Evolutionary conservation across 441 rosid genomes (phyloP).

Genomic region (Macaranga tanarius): DNA sequence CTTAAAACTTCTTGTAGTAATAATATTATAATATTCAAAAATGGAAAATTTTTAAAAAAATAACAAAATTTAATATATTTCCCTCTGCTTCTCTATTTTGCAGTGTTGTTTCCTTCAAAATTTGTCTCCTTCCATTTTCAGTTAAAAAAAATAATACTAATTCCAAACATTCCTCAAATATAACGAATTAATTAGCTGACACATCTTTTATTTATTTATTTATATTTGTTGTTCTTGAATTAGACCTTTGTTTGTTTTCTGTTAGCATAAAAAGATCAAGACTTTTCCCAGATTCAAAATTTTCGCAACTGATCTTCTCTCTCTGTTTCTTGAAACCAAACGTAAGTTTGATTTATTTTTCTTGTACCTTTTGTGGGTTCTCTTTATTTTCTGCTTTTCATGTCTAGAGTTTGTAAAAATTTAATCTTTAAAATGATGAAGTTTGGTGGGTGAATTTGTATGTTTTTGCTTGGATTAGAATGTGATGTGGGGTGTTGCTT

Average conservation of each 20-base stretch:
- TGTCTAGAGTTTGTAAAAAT: neutral
- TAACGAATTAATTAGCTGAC: neutral
- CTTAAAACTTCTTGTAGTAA: no score
- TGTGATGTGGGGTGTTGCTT: neutral
- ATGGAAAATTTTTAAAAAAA: no score
- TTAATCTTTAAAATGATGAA: neutral
- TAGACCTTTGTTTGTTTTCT: constrained; percentile 1
- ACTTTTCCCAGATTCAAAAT: constrained; percentile 9
- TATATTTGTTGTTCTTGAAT: neutral
- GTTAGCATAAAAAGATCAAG: neutral
- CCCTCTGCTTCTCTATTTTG: neutral
- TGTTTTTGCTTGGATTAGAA: neutral
- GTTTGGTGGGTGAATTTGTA: neutral
- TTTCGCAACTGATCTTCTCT: neutral
- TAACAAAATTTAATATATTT: no score
- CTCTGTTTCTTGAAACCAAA: neutral
- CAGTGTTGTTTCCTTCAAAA: neutral
- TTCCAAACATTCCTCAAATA: neutral
- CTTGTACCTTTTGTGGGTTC: neutral
- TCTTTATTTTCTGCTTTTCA: neutral
- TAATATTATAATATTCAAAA: no score
- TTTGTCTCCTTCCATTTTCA: neutral
- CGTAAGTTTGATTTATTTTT: neutral
- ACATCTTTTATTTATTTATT: neutral
- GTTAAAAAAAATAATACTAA: no score